Base-by-base conservation (phyloP, 345 rosid genomes). In the Linum usitatissimum region DNA sequence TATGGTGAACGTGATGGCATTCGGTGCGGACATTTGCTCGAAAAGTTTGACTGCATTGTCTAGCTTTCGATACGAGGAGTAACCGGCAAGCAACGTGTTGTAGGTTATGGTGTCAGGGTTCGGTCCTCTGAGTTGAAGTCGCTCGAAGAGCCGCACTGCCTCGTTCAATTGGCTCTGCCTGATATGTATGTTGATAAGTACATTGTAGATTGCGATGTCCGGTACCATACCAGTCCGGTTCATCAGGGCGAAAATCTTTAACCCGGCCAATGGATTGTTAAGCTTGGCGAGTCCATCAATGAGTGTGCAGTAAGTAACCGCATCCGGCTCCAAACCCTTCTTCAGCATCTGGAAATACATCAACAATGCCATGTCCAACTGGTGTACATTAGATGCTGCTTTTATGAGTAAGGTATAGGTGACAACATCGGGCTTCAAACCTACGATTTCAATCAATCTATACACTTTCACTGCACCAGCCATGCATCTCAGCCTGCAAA, bases 11-110 rank as follows among this genome's bases (percentile, higher is more conserved):
- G 87, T 80, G 62, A 78, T 30, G 5, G 73, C 30, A 74, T 49
- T 83, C 63, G 83, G 78, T 70, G 57, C 73, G 42, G 70, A 69
- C 51, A 80, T 67, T 73, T 70, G 65, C 65, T 72, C 74, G 30
- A 78, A 78, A 18, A 74, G 67, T 63, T 39, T 67, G 56, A 40
- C 34, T 3, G 87, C 87, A 18, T 80, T 75, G 30, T 78, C 81
- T 18, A 80, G 61, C 77, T 65, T 74, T 48, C 56, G 7, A 63
- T 23, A 45, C 10, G 73, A 71, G 69, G 83, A 80, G 59, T 66
- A 78, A 64, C 84, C 82, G 63, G 81, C 74, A 49, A 78, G 66
- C 83, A 83, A 45, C 0, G 83, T 78, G 69, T 83, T 83, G 70
- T 76, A 80, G 6, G 87, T 80, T 53, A 80, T 56, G 28, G 76